A percentile compares a stretch with the other conserved stretches of the same genome.
Evolutionary conservation across 2,329 filamentous ascomycete genomes (phyloP).

Genomic region (Pseudogymnoascus sp.): DNA sequence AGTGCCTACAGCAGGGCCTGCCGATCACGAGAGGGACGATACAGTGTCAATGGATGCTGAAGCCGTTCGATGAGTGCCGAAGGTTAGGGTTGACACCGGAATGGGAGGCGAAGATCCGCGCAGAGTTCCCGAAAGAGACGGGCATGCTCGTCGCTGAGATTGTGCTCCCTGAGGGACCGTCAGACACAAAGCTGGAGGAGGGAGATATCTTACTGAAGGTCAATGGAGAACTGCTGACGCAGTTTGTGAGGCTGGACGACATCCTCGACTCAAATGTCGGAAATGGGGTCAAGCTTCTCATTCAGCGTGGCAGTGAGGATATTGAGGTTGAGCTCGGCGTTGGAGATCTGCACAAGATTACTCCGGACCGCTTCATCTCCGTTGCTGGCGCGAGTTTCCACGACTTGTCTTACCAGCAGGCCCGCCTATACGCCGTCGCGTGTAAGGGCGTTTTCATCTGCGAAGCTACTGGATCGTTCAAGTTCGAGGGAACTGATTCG

Average conservation of each 20-base stretch:
- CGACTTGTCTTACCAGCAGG: conserved; percentile 93
- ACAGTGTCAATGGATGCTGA: conserved; percentile 93
- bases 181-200: conserved; percentile 79
- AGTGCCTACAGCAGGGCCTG: conserved; percentile 71
- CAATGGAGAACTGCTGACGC: conserved; percentile 85
- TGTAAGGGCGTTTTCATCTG: conserved; percentile 91
- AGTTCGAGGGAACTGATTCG: conserved; percentile 81
- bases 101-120: conserved; percentile 79
- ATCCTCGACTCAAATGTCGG: conserved; percentile 85
- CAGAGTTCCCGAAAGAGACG: conserved; percentile 82
- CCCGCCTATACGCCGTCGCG: conserved; percentile 88
- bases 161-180: conserved; percentile 83
- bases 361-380: conserved; percentile 89
- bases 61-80: conserved; percentile 95
- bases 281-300: conserved; percentile 66
- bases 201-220: conserved; percentile 91
- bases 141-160: conserved; percentile 97
- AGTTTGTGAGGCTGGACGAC: conserved; percentile 85
- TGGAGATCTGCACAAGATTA: conserved; percentile 87
- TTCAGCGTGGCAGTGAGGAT: conserved; percentile 85
- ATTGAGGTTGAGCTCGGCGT: conserved; percentile 78
- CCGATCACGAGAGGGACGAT: conserved; percentile 88
- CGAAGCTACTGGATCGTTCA: conserved; percentile 90
- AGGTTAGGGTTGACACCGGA: conserved; percentile 75
- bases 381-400: conserved; percentile 94